phyloP scores from a whole-genome alignment of 495 filamentous ascomycete genomes.

The Rostrohypoxylon terebratum region DNA sequence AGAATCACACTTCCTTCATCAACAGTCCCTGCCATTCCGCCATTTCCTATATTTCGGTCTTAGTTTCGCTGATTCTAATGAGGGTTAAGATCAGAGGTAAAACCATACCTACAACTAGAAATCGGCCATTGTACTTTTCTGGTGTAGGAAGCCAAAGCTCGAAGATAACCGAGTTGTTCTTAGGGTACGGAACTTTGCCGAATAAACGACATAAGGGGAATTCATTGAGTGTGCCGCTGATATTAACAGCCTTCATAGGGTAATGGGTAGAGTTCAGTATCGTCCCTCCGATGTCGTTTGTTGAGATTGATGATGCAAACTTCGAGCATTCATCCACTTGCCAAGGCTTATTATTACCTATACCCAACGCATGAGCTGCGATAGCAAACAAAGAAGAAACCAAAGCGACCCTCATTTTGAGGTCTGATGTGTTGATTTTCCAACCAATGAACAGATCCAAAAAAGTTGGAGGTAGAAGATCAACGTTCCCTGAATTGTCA shows the following conservation, averaged over 20 bases:
- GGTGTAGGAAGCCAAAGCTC: slow-evolving; percentile 49
- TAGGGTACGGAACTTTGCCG: slow-evolving; percentile 23
- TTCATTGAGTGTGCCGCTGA: slow-evolving; percentile 23
- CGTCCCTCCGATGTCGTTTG: slow-evolving; percentile 6
- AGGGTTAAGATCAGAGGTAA: neutral
- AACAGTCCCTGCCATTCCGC: slow-evolving; percentile 55
- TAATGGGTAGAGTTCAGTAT: slow-evolving; percentile 32
- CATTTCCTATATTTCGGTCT: slow-evolving; percentile 47
- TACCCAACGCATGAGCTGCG: neutral
- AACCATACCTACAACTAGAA: slow-evolving; percentile 50
- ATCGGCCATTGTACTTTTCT: slow-evolving; percentile 47
- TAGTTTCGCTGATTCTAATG: slow-evolving; percentile 2
- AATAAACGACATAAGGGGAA: slow-evolving; percentile 29
- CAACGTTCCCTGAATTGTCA: neutral
- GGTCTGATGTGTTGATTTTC: neutral
- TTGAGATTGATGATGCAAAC: slow-evolving; percentile 27
- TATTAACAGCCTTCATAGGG: slow-evolving; percentile 16
- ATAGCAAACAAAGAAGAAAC: neutral
- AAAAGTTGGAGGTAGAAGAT: neutral
- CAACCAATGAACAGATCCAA: neutral
- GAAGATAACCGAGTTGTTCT: slow-evolving; percentile 35
- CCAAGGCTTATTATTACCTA: slow-evolving; percentile 12
- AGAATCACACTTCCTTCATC: slow-evolving; percentile 46
- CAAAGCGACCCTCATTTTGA: slow-evolving; percentile 18
- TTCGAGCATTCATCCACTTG: slow-evolving; percentile 25